phyloP scores from a whole-genome alignment of 495 filamentous ascomycete species.

The Terfezia boudieri region DNA sequence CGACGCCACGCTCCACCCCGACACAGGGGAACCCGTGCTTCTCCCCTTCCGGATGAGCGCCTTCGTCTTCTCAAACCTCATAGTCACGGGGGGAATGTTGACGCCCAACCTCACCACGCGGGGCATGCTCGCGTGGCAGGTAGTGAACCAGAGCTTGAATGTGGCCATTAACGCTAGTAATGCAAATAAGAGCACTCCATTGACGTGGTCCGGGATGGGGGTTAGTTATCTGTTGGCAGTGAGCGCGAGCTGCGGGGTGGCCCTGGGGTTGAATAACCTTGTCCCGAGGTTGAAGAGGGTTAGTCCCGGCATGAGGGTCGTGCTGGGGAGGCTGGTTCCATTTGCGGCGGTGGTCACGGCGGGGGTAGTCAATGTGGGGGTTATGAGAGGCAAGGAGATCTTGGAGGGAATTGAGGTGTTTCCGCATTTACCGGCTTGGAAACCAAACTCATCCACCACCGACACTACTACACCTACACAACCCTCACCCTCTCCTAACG shows the following conservation, averaged over 20 bases:
- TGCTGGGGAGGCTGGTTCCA: conserved; percentile 65
- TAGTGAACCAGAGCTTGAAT: conserved; percentile 91
- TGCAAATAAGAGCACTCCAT: conserved; percentile 82
- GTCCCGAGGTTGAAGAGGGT: conserved; percentile 66
- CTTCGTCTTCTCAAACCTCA: conserved; percentile 79
- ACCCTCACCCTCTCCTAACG: conserved; percentile 9
- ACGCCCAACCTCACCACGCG: conserved; percentile 62
- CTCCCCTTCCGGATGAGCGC: conserved; percentile 93
- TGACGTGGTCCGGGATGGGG: conserved; percentile 54
- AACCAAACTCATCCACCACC: too few species aligned
- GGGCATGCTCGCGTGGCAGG: conserved; percentile 84
- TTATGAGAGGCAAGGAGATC: conserved; percentile 95
- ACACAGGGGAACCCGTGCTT: conserved; percentile 78
- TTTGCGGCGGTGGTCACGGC: conserved; percentile 87
- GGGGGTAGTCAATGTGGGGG: conserved; percentile 78
- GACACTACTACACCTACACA: conserved; percentile 13
- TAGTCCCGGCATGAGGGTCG: conserved; percentile 45
- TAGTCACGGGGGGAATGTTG: conserved; percentile 97
- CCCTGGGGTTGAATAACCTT: conserved; percentile 70
- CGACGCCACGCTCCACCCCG: conserved; percentile 87
- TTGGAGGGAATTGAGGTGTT: conserved; percentile 85
- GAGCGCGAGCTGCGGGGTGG: conserved; percentile 75
- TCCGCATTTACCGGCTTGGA: conserved; percentile 26
- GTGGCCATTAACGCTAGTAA: conserved; percentile 94
- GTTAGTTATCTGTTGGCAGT: conserved; percentile 87